Base-by-base conservation (phyloP, 768 basidiomycete genomes). In the Boletus pseudo-olivaceus region DNA sequence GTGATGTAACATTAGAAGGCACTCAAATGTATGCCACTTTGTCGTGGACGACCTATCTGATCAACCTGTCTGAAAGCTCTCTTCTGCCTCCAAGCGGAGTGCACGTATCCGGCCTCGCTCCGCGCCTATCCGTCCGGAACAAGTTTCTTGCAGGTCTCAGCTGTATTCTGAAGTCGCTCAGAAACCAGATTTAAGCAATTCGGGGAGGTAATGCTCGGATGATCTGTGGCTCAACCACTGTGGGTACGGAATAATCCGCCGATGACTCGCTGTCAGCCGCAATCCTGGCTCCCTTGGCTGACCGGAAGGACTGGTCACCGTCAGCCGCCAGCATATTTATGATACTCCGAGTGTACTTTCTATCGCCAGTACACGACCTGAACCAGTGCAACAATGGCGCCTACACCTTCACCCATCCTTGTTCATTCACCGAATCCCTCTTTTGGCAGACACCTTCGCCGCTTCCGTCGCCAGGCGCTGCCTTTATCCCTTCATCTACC, bases 321-420 rank as follows among this genome's bases (percentile, higher is more conserved):
- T 62, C 60, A 67, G 67, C 66, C 66, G 32, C 64, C 47, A 56
- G 40, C n/a, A 17, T 67, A 64, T 62, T 55, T 69, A 68, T 68
- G 59, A 60, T 15, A 48, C 49, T 38, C 29, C 8, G 35, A 37
- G 19, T 37, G 29, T 41, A 26, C 23, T 41, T 50, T 40, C 49
- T 30, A 33, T 46, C 33, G n/a, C 17, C 26, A 34, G 42, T 38
- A n/a, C 17, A 42, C 43, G 40, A 47, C 32, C 51, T 30, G 15
- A 33, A 30, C 45, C 50, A 38, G 37, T 35, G 34, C 45, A 49
- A 49, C 45, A 32, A 69, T 68, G 67, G 65, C 60, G 12, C 67
- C 66, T 20, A 49, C 65, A 47, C 26, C 51, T 26, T 51, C 55
- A 40, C 45, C 56, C 35, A n/a, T 48, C 26, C 23, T 49, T 10